Conservation (phyloP, 2,329 filamentous ascomycete genomes). For the Didymella arachidicola region DNA sequence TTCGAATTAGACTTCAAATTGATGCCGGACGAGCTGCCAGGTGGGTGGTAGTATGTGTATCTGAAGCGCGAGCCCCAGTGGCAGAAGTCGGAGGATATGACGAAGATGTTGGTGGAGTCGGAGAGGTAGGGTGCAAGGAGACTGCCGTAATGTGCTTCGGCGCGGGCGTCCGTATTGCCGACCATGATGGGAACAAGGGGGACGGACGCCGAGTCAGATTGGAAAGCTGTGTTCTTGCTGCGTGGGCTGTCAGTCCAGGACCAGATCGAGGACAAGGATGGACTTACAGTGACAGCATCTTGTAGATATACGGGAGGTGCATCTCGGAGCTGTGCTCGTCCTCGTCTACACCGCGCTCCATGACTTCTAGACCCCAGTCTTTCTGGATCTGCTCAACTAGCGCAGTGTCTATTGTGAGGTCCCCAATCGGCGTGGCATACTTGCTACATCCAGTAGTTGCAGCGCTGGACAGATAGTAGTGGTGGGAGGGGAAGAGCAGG, state of each 20-base stretch:
- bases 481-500: conserved; percentile 90
- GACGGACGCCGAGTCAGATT: conserved; percentile 65
- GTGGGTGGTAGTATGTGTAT: conserved; percentile 79
- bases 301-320: conserved; percentile 93
- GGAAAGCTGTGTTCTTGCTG: conserved; percentile 42
- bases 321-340: conserved; percentile 95
- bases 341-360: conserved; percentile 73
- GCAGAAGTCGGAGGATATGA: conserved; percentile 95
- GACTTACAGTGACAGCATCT: conserved; percentile 66
- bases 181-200: conserved; percentile 85
- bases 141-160: conserved; percentile 73
- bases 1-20: conserved; percentile 51
- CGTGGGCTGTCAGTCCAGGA: conserved; percentile 18
- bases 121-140: conserved; percentile 80
- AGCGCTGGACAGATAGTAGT: conserved; percentile 78
- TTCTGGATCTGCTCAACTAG: conserved; percentile 58
- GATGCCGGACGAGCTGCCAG: conserved; percentile 49
- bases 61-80: conserved; percentile 89
- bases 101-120: conserved; percentile 79
- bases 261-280: background rate
- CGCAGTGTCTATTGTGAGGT: conserved; percentile 69
- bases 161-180: conserved; percentile 71
- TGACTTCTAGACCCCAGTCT: conserved; percentile 52
- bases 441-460: conserved; percentile 75
- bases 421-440: conserved; percentile 78